Evolutionary conservation across 768 basidiomycete species (phyloP).

Genomic region (Xerocomellus dryophilus): DNA sequence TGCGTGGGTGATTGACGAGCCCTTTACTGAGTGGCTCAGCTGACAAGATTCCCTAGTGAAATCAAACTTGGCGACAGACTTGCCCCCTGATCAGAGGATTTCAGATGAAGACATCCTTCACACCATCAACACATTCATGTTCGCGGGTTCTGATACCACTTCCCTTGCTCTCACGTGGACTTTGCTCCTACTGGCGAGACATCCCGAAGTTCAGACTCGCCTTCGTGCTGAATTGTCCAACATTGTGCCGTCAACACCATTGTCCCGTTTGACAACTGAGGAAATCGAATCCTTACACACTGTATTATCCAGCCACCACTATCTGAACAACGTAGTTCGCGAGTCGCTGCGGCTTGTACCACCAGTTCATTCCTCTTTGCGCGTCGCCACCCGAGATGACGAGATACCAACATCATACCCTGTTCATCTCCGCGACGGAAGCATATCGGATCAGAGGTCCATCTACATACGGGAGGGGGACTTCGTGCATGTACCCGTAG

Average conservation of each 20-base stretch:
- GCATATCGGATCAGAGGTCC: conserved; percentile 37
- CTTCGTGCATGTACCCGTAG: conserved; percentile 74
- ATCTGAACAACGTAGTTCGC: conserved; percentile 70
- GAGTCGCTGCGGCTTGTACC: conserved; percentile 78
- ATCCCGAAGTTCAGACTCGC: conserved; percentile 63
- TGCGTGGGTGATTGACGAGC: conserved; percentile 51
- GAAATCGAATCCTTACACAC: conserved; percentile 61
- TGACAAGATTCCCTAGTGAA: conserved; percentile 53
- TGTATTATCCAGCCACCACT: conserved; percentile 58
- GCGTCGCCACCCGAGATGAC: conserved; percentile 77
- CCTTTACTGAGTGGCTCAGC: background rate
- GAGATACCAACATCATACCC: conserved; percentile 69
- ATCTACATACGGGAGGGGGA: conserved; percentile 63
- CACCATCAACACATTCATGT: conserved; percentile 87
- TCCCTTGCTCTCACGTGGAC: conserved; percentile 85
- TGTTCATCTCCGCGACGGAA: conserved; percentile 50
- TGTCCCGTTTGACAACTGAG: conserved; percentile 53
- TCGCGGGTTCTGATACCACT: conserved; percentile 86
- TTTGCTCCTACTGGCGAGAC: conserved; percentile 65
- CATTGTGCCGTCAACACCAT: conserved; percentile 39
- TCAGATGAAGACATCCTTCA: conserved; percentile 85
- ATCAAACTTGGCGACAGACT: conserved; percentile 72
- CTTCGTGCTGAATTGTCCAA: conserved; percentile 66
- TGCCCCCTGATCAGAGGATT: conserved; percentile 66
- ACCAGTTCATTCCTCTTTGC: conserved; percentile 77